A percentile compares a stretch with the other conserved stretches of the same genome.
Evolutionary conservation across 805 yeast genomes (phyloP).

Genomic region (Candida pini): DNA sequence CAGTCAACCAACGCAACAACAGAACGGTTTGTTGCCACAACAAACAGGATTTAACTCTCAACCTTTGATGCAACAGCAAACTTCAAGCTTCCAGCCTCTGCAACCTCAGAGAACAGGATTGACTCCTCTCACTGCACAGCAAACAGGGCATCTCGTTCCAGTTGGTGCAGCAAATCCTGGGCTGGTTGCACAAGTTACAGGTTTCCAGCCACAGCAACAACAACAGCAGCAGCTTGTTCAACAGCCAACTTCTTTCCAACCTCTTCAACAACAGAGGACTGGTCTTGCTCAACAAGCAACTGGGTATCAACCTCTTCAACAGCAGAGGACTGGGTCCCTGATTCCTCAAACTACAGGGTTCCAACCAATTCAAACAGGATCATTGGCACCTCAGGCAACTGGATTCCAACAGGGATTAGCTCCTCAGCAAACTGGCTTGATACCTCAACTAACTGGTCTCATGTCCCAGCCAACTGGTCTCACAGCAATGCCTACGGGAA

Average conservation of each 20-base stretch:
- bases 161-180: constrained; percentile 19
- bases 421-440: constrained; percentile 26
- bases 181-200: constrained; percentile 15
- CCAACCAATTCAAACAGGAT: constrained; percentile 32
- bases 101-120: constrained; percentile 69
- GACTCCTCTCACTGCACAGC: constrained; percentile 36
- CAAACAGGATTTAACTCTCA: constrained; percentile 27
- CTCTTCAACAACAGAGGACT: constrained; percentile 28
- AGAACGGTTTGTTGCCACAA: constrained; percentile 44
- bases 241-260: constrained; percentile 49
- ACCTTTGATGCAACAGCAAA: constrained; percentile 42
- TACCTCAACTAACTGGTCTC: constrained; percentile 26
- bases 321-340: constrained; percentile 53
- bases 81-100: constrained; percentile 35
- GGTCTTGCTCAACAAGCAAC: constrained; percentile 59
- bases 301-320: constrained; percentile 42
- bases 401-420: constrained; percentile 31
- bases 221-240: constrained; percentile 42
- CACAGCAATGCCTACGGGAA: constrained; percentile 51
- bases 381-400: constrained; percentile 13
- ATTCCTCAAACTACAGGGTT: constrained; percentile 38
- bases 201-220: constrained; percentile 25
- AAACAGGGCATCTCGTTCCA: constrained; percentile 25
- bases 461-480: constrained; percentile 41
- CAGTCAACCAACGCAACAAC: constrained; percentile 38